Percentiles rank a stretch among this genome's conserved stretches.
These are phyloP conservation scores for Conidiobolus incongruus DNA, from an alignment of 371 early-diverging fungal species.

Conservation along the genomic window DNA sequence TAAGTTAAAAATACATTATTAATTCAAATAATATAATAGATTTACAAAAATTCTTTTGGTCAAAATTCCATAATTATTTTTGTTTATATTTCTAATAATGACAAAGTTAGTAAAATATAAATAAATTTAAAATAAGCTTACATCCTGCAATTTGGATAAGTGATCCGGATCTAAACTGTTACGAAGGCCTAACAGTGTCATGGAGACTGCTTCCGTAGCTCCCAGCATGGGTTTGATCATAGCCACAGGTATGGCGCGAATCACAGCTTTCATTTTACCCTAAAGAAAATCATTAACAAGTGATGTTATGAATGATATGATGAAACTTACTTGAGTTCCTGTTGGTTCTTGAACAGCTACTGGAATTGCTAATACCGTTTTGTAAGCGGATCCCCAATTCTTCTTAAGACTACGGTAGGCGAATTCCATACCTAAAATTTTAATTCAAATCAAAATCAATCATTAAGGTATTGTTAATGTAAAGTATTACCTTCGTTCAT, in stretches of 20 bases:
- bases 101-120: not conserved
- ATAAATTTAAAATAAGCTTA: constrained; percentile 11
- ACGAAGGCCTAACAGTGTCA: constrained; percentile 72
- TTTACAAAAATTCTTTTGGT: not conserved
- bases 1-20: no score
- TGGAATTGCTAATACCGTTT: constrained; percentile 78
- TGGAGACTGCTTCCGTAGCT: constrained; percentile 76
- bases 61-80: not conserved
- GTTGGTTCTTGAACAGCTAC: constrained; percentile 50
- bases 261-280: constrained; percentile 47
- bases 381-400: constrained; percentile 56
- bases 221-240: constrained; percentile 94
- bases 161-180: constrained; percentile 72
- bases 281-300: constrained; percentile 6
- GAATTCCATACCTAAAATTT: constrained; percentile 39
- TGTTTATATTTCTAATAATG: not conserved
- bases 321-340: constrained; percentile 18
- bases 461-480: not conserved
- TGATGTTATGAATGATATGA: no score
- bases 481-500: constrained; percentile 35
- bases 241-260: constrained; percentile 79
- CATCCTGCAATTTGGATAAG: constrained; percentile 57
- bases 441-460: no score
- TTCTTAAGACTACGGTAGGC: constrained; percentile 55
- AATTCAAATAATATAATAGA: not conserved